Conservation (phyloP, 2,329 filamentous ascomycete species). For the Aureobasidium namibiae region DNA sequence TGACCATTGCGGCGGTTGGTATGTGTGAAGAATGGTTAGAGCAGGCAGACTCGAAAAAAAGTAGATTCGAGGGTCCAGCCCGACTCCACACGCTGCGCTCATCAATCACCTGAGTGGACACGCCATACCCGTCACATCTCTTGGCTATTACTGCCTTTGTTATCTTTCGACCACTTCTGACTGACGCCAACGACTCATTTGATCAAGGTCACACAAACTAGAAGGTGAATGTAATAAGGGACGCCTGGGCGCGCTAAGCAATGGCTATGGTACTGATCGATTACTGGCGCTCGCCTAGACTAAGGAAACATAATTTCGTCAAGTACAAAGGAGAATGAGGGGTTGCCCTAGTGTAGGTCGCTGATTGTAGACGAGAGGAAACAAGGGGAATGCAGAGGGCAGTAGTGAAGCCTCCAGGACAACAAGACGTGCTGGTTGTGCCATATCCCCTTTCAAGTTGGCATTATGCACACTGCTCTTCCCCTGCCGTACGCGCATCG, state of each 20-base stretch:
- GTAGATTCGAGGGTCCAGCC: slow-evolving; percentile 1
- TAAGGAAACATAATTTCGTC: slow-evolving; percentile 10
- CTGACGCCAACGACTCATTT: background rate
- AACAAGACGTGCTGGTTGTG: background rate
- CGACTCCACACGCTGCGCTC: background rate
- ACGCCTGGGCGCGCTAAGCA: background rate
- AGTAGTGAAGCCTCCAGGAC: background rate
- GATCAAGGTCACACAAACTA: background rate
- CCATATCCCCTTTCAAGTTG: background rate
- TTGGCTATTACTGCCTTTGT: background rate
- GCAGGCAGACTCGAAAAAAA: background rate
- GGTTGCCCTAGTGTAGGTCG: background rate
- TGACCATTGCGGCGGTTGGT: slow-evolving; percentile 20
- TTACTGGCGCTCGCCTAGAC: slow-evolving; percentile 5
- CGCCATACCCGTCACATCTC: background rate
- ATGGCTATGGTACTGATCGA: background rate
- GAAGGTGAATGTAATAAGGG: background rate
- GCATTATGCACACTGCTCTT: background rate
- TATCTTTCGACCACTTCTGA: background rate
- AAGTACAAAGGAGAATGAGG: slow-evolving; percentile 3
- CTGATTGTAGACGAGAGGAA: background rate
- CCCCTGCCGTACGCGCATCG: background rate
- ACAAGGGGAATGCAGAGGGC: background rate
- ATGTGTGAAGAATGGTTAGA: background rate
- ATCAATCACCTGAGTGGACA: slow-evolving; percentile 6